Base-by-base conservation (phyloP, 2,329 filamentous ascomycete species). In the Gnomoniopsis smithogilvyi region DNA sequence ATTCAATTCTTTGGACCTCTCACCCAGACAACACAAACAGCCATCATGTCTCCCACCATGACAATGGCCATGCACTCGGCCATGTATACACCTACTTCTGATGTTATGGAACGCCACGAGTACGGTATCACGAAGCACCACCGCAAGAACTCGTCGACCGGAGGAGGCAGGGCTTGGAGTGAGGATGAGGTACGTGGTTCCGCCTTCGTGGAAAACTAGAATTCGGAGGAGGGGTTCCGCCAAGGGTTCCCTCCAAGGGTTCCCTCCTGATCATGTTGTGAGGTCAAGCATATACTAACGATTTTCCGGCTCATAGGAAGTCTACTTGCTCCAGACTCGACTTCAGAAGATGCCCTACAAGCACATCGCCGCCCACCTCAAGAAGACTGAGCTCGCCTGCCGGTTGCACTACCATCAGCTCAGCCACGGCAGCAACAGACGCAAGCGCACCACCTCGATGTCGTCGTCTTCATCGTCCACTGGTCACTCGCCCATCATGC, bases 271-370 rank as follows among this genome's bases (percentile, higher is more conserved):
- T n/a, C n/a, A n/a, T n/a, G n/a, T n/a, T 48, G 34, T 26, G 12
- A 3, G 46, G 36, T 24, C 8, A 14, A 49, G 17, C 8, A 22
- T 50, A 19, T 51, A 53, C 54, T 56, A 54, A 21, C 36, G 17
- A 15, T n/a, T n/a, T n/a, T n/a, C 12, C 19, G 45, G 36, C 6
- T 38, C 51, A 63, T 64, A 94, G 90, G 91, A 95, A 76, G 83
- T 87, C 59, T 95, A 94, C 72, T 86, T 95, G 56, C 82, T 95
- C 62, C 89, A 92, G 74, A 93, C 89, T 62, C 89, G 91, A 60
- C 84, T 91, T 68, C 89, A 93, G 69, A 94, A 94, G 76, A 92
- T 94, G 86, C 91, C 91, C 0, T 95, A 95, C 76, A 95, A 94
- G 80, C 90, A 94, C 72, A 95, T 95, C 70, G 91, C 91, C 60